These are phyloP conservation scores for Protea cynaroides DNA, from an alignment of 164 flowering plant genomes.

Conservation along the genomic window DNA sequence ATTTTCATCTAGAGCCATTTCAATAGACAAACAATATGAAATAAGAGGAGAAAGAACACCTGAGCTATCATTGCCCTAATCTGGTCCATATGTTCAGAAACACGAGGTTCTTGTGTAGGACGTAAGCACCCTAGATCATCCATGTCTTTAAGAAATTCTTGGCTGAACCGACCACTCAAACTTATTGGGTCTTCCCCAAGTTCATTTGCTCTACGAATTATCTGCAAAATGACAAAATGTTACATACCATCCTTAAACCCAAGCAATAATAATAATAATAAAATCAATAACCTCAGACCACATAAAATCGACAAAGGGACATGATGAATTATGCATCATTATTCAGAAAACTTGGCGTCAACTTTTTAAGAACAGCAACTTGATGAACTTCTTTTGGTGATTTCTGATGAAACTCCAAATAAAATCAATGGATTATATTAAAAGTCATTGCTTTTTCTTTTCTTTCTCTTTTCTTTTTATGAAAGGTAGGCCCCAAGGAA, in stretches of 20 bases:
- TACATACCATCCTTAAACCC: background rate
- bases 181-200: slow-evolving; percentile 55
- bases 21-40: background rate
- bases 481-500: no score
- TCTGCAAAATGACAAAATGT: slow-evolving; percentile 37
- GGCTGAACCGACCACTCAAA: slow-evolving; percentile 62
- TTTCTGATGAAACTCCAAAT: no score
- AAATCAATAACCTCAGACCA: background rate
- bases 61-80: slow-evolving; percentile 69
- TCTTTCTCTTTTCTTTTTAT: no score
- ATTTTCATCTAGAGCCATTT: background rate
- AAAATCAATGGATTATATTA: no score
- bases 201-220: slow-evolving; percentile 81
- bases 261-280: background rate
- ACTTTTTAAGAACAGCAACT: no score
- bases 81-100: slow-evolving; percentile 74
- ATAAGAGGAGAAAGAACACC: slow-evolving; percentile 34
- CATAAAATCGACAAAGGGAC: background rate
- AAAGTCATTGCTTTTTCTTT: no score
- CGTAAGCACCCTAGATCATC: slow-evolving; percentile 69
- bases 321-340: no score
- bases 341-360: background rate
- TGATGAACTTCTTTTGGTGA: no score
- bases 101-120: slow-evolving; percentile 80
- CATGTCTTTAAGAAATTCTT: slow-evolving; percentile 79